Base-by-base conservation (phyloP, 2,329 filamentous ascomycete species). In the Penicillium sp. region DNA sequence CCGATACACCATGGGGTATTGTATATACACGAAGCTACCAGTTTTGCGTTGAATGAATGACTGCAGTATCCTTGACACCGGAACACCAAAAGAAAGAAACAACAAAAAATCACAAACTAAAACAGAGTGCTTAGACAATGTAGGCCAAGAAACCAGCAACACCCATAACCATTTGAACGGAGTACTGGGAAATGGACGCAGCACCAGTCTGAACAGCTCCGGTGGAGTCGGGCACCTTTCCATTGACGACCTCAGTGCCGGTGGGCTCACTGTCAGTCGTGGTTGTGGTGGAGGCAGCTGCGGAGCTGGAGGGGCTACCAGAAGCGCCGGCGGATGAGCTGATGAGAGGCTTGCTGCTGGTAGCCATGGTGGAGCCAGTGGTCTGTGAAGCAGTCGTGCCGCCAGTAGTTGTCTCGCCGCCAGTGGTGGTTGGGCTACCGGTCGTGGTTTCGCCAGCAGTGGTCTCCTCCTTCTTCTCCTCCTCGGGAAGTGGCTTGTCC, bases 331-430 rank as follows among this genome's bases (percentile, higher is more conserved):
- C 58, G 34, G 62, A 64, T 32, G 69, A 69, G 40, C 66, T 64
- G 44, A 65, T 68, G 32, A 70, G 65, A 47, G 89, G 77, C 32
- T 85, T 85, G 49, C 89, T 70, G 42, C 86, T 86, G 24, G 86
- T 86, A 46, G 88, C 68, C 43, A 24, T 45, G n/a, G 52, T 57
- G 43, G 59, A 53, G 16, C 58, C 47, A 38, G 45, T 62, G 48
- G 59, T 60, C 24, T 63, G 57, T 22, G 86, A 86, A 47, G 88
- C 68, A 40, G 21, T 45, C 14, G 52, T 57, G 43, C 58, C 53
- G 16, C 59, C 47, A 36, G 45, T 62, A 49, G 59, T 60, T 34
- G 62, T 50, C 22, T 63, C 57, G 13, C 65, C 48, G 18, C 39
- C 49, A n/a, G 24, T 39, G 47, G 40, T 14, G 6, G 48, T 55